Base-by-base conservation (phyloP, 441 rosid genomes). In the Monsonia emarginata region DNA sequence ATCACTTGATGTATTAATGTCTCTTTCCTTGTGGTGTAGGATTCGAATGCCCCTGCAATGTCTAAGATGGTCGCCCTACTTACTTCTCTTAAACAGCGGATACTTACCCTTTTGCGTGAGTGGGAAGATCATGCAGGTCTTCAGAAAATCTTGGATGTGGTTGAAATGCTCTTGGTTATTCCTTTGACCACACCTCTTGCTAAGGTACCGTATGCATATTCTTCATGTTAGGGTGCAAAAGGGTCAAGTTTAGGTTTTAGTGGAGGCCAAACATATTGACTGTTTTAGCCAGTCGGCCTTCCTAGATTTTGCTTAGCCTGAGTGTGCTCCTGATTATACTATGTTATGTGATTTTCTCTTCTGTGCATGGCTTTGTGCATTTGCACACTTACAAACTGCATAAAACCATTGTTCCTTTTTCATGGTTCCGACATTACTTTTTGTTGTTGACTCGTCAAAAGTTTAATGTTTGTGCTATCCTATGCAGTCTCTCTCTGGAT, bases 41-140 rank as follows among this genome's bases (percentile, higher is more conserved):
- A 87, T 72, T 80, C 95, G 14, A 87, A 89, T 84, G 83, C 89
- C 68, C 82, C 82, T 64, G 76, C 73, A 72, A 78, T 91, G 86
- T 81, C 76, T 67, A 81, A 83, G 78, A 95, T 95, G 96, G 94
- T 86, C 69, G 81, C 83, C 74, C 66, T 81, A 65, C 97, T 95
- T 65, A 27, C 68, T 38, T 40, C 70, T 40, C 87, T 95, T 75
- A 82, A 74, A 66, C 71, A 57, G 58, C 79, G 64, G 68, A 72
- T 87, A 71, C 27, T 18, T 68, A 64, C 79, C 63, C 86, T 88
- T 65, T 61, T 87, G 74, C 75, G 66, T 54, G 88, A 88, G 77
- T 84, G 82, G 84, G 97, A 91, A 79, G 96, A 87, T 70, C 86
- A 89, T 81, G 88, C 89, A 58, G 92, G 87, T 78, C 96, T 95